phyloP scores from a whole-genome alignment of 2,329 filamentous ascomycete genomes.

The Penicillium sp. region DNA sequence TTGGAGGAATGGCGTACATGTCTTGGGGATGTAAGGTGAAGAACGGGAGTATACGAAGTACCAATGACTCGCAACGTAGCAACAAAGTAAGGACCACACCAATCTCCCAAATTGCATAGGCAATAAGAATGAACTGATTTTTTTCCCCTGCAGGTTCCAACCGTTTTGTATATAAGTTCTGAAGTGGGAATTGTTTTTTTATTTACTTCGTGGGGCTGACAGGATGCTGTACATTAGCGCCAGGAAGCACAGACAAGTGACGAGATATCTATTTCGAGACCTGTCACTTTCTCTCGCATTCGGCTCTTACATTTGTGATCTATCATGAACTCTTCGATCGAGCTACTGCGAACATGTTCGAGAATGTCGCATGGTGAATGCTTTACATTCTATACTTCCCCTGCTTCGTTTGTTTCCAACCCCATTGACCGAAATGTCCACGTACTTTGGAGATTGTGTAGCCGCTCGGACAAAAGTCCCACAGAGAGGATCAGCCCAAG shows the following conservation, averaged over 20 bases:
- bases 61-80: too few relatives aligned
- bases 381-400: background rate
- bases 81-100: background rate
- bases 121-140: background rate
- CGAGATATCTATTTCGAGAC: slow-evolving; percentile 21
- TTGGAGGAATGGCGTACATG: slow-evolving; percentile 13
- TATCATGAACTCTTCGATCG: slow-evolving; percentile 21
- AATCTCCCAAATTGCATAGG: too few relatives aligned
- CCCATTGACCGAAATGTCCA: background rate
- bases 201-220: background rate
- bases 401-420: background rate
- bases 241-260: slow-evolving; percentile 16
- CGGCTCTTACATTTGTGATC: slow-evolving; percentile 10
- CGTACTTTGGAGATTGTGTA: too few relatives aligned
- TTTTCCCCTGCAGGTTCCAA: background rate
- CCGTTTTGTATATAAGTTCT: background rate
- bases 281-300: slow-evolving; percentile 16
- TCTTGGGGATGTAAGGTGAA: background rate
- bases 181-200: background rate
- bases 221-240: slow-evolving; percentile 11
- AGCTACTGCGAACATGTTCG: background rate
- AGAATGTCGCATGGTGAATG: background rate
- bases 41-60: background rate
- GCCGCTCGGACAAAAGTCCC: too few relatives aligned
- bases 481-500: background rate